These are phyloP conservation scores for Phytophthora capsici DNA, from an alignment of 352 stramenopile genomes.

Conservation along the genomic window DNA sequence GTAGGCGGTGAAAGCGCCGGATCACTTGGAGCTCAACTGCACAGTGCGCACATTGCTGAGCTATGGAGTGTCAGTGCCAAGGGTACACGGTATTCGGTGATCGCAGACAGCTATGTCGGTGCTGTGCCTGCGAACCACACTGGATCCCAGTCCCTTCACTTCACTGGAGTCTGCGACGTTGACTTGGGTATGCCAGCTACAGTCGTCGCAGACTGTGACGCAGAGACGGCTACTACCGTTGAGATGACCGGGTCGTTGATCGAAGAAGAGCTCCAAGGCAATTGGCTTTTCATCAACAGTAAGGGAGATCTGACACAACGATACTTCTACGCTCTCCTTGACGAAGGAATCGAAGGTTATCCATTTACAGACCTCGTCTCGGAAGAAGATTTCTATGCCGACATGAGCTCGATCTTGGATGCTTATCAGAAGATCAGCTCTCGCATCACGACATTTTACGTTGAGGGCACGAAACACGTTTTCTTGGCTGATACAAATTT, in stretches of 20 bases:
- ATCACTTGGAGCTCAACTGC: constrained; percentile 48
- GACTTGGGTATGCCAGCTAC: constrained; percentile 25
- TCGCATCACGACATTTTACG: constrained; percentile 52
- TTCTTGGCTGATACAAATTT: constrained; percentile 45
- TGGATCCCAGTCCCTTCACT: constrained; percentile 41
- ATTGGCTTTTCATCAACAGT: constrained; percentile 58
- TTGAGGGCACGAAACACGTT: constrained; percentile 54
- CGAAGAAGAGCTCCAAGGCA: constrained; percentile 25
- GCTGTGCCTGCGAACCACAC: constrained; percentile 43
- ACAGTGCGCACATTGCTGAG: constrained; percentile 43
- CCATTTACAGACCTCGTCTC: constrained; percentile 50
- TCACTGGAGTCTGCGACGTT: constrained; percentile 41
- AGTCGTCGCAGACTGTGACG: constrained; percentile 35
- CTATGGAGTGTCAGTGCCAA: constrained; percentile 50
- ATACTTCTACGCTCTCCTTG: constrained; percentile 47
- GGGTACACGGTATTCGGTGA: constrained; percentile 45
- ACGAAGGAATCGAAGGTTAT: constrained; percentile 44
- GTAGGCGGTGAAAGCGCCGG: constrained; percentile 57
- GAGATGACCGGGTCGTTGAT: constrained; percentile 44
- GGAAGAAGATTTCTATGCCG: constrained; percentile 41
- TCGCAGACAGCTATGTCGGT: constrained; percentile 60
- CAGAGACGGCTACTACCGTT: constrained; percentile 26
- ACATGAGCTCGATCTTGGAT: constrained; percentile 44
- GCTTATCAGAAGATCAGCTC: constrained; percentile 47
- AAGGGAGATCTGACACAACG: constrained; percentile 51